Conservation (phyloP, 257 asterid species). For the Leptodermis oblonga region DNA sequence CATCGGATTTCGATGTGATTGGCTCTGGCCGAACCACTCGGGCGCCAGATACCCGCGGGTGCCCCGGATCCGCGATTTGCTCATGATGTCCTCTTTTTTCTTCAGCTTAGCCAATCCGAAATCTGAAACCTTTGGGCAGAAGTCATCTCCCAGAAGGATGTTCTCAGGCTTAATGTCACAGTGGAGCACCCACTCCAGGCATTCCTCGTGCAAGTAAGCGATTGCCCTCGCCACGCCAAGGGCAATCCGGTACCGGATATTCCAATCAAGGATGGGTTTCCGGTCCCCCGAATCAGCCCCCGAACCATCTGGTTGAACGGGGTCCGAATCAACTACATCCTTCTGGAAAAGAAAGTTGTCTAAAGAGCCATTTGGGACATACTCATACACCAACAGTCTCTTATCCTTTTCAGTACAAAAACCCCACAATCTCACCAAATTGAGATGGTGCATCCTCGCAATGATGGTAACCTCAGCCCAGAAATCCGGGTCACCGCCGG, state of each 20-base stretch:
- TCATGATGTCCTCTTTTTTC: conserved; percentile 70
- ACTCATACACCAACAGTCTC: conserved; percentile 67
- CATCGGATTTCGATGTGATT: conserved; percentile 80
- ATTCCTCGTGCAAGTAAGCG: conserved; percentile 86
- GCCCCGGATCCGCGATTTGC: conserved; percentile 58
- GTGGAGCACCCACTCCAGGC: conserved; percentile 88
- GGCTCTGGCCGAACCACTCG: conserved; percentile 65
- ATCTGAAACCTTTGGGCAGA: conserved; percentile 88
- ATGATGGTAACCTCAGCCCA: conserved; percentile 89
- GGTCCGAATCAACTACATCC: not conserved
- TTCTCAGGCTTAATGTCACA: conserved; percentile 92
- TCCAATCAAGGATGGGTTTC: conserved; percentile 70
- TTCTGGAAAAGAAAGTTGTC: conserved; percentile 66
- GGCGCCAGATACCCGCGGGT: conserved; percentile 90
- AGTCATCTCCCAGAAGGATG: conserved; percentile 78
- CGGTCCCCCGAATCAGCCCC: conserved; percentile 21
- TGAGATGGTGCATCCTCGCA: conserved; percentile 90
- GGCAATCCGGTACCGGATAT: conserved; percentile 65
- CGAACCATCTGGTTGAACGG: not conserved
- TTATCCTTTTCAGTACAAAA: conserved; percentile 81
- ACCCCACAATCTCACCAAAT: conserved; percentile 82
- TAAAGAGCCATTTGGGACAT: conserved; percentile 70
- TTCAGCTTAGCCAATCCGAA: conserved; percentile 79
- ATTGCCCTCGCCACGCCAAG: conserved; percentile 86
- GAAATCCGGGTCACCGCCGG: conserved; percentile 69